Percentiles rank a stretch among this genome's conserved stretches.
phyloP scores from a whole-genome alignment of 1,284 basidiomycete species.

The Puccinia horiana region DNA sequence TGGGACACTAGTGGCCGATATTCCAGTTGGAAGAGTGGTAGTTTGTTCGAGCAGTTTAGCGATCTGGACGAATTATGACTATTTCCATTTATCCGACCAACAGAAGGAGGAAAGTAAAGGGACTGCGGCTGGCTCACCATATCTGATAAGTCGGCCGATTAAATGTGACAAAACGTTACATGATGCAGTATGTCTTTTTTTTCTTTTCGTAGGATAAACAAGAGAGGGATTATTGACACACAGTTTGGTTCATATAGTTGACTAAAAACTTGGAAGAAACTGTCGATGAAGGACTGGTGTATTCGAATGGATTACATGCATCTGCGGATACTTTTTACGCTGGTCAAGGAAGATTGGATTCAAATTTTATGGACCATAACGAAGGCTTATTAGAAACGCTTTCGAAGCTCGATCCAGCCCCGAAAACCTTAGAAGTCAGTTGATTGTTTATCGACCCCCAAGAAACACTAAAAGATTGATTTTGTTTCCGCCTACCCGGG shows the following conservation, averaged over 20 bases:
- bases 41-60: conserved; percentile 37
- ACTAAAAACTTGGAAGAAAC: conserved; percentile 2
- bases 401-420: conserved; percentile 9
- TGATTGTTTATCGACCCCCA: background rate
- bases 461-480: too few relatives aligned
- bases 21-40: conserved; percentile 39
- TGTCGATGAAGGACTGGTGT: conserved; percentile 11
- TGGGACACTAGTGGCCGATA: conserved; percentile 42
- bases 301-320: conserved; percentile 12
- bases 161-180: conserved; percentile 22
- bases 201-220: background rate
- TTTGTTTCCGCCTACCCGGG: too few relatives aligned
- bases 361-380: conserved; percentile 33
- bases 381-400: conserved; percentile 16
- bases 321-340: conserved; percentile 41
- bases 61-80: conserved; percentile 43
- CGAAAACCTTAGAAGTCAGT: conserved; percentile 32
- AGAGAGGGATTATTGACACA: too few relatives aligned
- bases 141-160: conserved; percentile 28
- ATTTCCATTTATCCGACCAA: conserved; percentile 23
- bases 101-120: background rate
- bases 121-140: background rate
- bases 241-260: background rate
- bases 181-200: conserved; percentile 4
- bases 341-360: conserved; percentile 34